Conservation (phyloP, 345 rosid genomes). For the Viola odorata region DNA sequence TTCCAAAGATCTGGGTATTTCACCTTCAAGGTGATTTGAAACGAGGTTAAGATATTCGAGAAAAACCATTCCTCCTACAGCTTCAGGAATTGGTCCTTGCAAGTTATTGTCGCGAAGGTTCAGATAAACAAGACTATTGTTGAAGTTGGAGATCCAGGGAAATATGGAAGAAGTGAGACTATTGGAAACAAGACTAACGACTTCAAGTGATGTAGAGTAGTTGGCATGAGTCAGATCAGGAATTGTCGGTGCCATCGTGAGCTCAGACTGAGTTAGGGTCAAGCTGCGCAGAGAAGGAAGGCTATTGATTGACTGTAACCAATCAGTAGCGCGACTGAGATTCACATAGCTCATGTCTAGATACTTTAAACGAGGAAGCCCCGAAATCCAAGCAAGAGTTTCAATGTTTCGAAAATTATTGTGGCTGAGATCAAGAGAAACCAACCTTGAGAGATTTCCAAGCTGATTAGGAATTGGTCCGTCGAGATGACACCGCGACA, state of each 20-base stretch:
- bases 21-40: not conserved
- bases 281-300: not conserved
- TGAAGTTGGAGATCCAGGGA: slow-evolving; percentile 15
- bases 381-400: slow-evolving; percentile 6
- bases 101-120: slow-evolving; percentile 3
- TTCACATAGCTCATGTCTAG: not conserved
- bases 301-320: not conserved
- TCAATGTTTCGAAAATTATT: not conserved
- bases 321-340: not conserved
- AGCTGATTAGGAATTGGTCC: not conserved
- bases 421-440: slow-evolving; percentile 5
- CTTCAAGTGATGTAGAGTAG: not conserved
- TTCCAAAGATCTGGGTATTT: not conserved
- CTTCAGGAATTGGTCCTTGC: slow-evolving; percentile 5
- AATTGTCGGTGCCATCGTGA: not conserved
- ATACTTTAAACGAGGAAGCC: not conserved
- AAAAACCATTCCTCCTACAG: not conserved
- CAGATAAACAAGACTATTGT: slow-evolving; percentile 3
- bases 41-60: not conserved
- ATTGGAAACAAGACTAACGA: not conserved
- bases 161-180: slow-evolving; percentile 1
- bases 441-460: slow-evolving; percentile 11
- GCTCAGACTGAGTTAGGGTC: too few species aligned
- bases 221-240: not conserved
- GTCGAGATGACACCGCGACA: not conserved